Evolutionary conservation across 495 filamentous ascomycete genomes (phyloP), one percentile per base, ranked within the genome.

Genomic region (Xylaria curta): DNA sequence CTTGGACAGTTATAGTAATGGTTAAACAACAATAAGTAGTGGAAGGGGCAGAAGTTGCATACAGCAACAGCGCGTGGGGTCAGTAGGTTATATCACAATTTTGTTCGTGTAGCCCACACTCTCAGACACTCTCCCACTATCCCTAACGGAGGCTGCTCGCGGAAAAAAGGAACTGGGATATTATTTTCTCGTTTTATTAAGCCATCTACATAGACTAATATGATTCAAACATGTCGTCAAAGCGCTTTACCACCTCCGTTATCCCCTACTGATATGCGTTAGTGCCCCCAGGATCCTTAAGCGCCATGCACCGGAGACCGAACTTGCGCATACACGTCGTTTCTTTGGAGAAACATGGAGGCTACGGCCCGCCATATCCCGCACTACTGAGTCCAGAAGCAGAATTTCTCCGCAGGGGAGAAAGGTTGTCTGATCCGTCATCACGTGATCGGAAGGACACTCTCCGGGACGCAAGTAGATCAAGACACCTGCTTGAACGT

Each of bases 361-460:
- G 36, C 9, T 38, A 53, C 62, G 40, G 51, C 40, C 51, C 44
- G 46, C 46, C n/a, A 70, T 13, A 38, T 40, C 47, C 54, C 56
- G 70, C 21, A 46, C 13, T 40, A 13, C 47, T 53, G 31, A 26
- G 38, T 68, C 62, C 28, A 40, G 17, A 65, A 28, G 24, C 44
- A 58, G 33, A 47, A 58, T 47, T 58, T 61, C 63, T 66, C 53
- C 62, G 62, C 19, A 28, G 6, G 19, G 26, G 24, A 21, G 38
- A 4, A 42, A 46, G 7, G 42, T 19, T 31, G 40, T 26, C 9
- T 46, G 46, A 36, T 31, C 24, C 36, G 17, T 51, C 0, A 56
- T 68, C 70, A 72, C 70, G 70, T 72, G 70, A 60, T 51, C 70
- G 70, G 70, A 68, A 38, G 36, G 15, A 44, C 1, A 38, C 13